Base-by-base conservation (phyloP, 2,329 filamentous ascomycete species). In the Hypoxylon sp. region DNA sequence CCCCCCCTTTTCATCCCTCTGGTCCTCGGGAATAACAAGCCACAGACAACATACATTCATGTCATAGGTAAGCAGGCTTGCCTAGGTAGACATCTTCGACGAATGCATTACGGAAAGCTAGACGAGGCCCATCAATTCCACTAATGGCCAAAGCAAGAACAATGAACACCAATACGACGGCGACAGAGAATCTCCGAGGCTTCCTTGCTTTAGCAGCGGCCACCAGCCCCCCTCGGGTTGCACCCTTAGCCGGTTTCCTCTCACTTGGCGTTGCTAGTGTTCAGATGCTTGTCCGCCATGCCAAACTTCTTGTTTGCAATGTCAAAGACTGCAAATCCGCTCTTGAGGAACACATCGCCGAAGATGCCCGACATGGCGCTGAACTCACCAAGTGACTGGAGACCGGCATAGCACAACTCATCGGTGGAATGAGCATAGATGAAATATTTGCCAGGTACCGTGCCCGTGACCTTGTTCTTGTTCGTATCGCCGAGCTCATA, bases 331-430 rank as follows among this genome's bases (percentile, higher is more conserved):
- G 88, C 86, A 70, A 89, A 92, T 62, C 90, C 79, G 52, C 84
- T 84, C 83, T 95, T 95, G 65, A 95, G 81, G 77, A 92, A 91
- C 53, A 90, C 80, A 59, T 93, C 90, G 8, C 91, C 91, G 53
- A 93, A 83, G 69, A 96, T 91, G 53, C 81, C 85, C 13, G 80
- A 78, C 42, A 87, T 72, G 62, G 88, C 80, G 1, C 71, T 69
- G 46, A 78, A 66, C 20, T 69, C 69, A 13, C 73, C 74, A 38
- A 78, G 73, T 27, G 76, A 80, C 79, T 95, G 91, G 62, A 96
- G 83, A 45, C 90, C 91, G 52, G 91, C 91, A 72, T 85, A 93
- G 80, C 91, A 95, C 53, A 72, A 79, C 23, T 79, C 79, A 2
- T 75, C 75, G 9, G 80, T 78, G 13, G 79, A 74, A 10, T 79